Evolutionary conservation across 2,329 filamentous ascomycete species (phyloP), one percentile per base, ranked within the genome.

Genomic region (Trichoderma endophyticum): DNA sequence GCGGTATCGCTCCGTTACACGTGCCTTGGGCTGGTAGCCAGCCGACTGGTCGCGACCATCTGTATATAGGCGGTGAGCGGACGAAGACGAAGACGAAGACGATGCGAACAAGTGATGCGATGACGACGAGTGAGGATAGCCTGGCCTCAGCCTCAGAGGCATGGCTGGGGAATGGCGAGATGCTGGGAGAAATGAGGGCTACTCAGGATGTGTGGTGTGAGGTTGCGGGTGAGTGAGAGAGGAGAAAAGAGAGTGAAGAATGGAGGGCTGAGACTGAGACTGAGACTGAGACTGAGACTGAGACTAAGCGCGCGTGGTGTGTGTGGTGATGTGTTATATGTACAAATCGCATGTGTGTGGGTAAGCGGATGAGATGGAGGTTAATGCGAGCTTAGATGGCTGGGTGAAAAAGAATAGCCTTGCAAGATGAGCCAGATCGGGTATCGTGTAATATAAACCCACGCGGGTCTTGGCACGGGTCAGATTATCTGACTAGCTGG

Each of bases 1-100:
- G 77, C 96, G 94, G 83, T 98, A 99, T 76, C 93, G 92, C 82
- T 98, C 95, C 73, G 92, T 92, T 72, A 98, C 94, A 74, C 93
- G 91, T 74, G 96, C 93, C 82, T 97, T 97, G 80, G 89, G 89
- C 79, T 90, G 88, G 79, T 92, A 92, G 15, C 83, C 83, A 14
- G 86, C 79, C 48, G 84, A 84, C 72, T 86, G 84, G 77, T 89
- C 87, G 69, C 82, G 81, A 39, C 85, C 83, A 80, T 90, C 88
- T 90, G 79, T 72, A 75, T 74, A 71, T 51, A 73, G 76, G 66
- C 77, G 76, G 80, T 85, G 80, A 85, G 84, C 75, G 62, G 73
- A 57, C 73, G 75, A 76, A 8, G 74, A 73, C 11, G 70, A 64
- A 2, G 69, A 71, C 4, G 74, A 74, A 34, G 51, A 66, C n/a